phyloP scores from a whole-genome alignment of 257 asterid species.

The Marsdenia floribunda region DNA sequence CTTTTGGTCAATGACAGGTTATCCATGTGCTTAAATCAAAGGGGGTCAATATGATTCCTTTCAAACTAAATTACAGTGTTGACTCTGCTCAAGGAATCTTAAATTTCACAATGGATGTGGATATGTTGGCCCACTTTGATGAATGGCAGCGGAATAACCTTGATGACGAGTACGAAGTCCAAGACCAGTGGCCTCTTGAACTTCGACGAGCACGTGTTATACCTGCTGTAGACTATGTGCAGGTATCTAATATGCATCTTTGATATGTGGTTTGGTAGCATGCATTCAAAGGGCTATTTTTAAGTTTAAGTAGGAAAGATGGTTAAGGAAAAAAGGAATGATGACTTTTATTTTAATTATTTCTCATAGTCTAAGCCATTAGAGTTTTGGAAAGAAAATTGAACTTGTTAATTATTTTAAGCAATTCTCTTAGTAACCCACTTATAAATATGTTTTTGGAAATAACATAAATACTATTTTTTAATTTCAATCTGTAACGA shows the following conservation, averaged over 20 bases:
- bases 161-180: conserved; percentile 89
- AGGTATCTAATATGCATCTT: conserved; percentile 33
- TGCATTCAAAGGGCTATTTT: no score
- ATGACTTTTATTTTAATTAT: no score
- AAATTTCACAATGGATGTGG: conserved; percentile 91
- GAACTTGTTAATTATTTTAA: no score
- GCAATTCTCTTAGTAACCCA: no score
- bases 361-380: no score
- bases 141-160: conserved; percentile 78
- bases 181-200: conserved; percentile 95
- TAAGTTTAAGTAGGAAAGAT: no score
- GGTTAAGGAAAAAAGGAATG: no score
- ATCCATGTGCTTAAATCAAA: conserved; percentile 57
- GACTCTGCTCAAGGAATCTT: conserved; percentile 89
- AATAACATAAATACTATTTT: no score
- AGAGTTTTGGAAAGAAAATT: no score
- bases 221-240: conserved; percentile 87
- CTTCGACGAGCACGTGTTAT: conserved; percentile 87
- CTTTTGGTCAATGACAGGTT: conserved; percentile 37
- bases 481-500: no score
- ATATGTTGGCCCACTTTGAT: conserved; percentile 88
- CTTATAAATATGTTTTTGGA: no score
- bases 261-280: not conserved
- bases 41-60: conserved; percentile 81
- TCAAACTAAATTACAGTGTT: conserved; percentile 69